These are phyloP conservation scores for Cystoderma amianthinum DNA, from an alignment of 768 basidiomycete species.

Conservation along the genomic window DNA sequence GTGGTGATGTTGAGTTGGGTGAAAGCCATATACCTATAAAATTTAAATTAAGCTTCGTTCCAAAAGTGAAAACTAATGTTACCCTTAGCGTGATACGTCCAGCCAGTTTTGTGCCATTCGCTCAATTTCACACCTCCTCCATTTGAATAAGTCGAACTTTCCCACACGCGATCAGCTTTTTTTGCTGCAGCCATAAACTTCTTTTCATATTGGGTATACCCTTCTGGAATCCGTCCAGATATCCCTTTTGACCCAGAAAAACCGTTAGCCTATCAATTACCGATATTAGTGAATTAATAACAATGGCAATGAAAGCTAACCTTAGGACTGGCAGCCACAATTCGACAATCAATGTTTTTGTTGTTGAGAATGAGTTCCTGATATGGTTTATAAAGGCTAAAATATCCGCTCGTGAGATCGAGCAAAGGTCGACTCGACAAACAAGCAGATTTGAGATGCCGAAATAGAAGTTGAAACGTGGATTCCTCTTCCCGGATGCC, in stretches of 20 bases:
- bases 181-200: constrained; percentile 68
- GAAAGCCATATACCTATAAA: constrained; percentile 85
- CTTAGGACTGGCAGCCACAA: constrained; percentile 84
- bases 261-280: constrained; percentile 91
- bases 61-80: background rate
- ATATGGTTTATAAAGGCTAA: constrained; percentile 79
- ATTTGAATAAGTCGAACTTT: constrained; percentile 11
- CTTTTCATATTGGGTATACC: constrained; percentile 84
- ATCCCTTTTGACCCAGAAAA: constrained; percentile 87
- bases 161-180: constrained; percentile 37
- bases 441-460: constrained; percentile 25
- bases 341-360: constrained; percentile 51
- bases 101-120: constrained; percentile 85
- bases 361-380: constrained; percentile 61
- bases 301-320: constrained; percentile 30
- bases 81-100: constrained; percentile 99
- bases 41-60: background rate
- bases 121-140: constrained; percentile 56
- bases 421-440: constrained; percentile 32
- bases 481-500: constrained; percentile 81
- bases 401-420: constrained; percentile 94
- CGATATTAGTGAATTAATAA: background rate
- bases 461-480: constrained; percentile 50
- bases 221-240: constrained; percentile 92
- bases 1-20: constrained; percentile 40